A percentile compares a stretch with the other conserved stretches of the same genome.
Conservation (phyloP, 208 protist species). For the Acanthamoeba castellanii region DNA sequence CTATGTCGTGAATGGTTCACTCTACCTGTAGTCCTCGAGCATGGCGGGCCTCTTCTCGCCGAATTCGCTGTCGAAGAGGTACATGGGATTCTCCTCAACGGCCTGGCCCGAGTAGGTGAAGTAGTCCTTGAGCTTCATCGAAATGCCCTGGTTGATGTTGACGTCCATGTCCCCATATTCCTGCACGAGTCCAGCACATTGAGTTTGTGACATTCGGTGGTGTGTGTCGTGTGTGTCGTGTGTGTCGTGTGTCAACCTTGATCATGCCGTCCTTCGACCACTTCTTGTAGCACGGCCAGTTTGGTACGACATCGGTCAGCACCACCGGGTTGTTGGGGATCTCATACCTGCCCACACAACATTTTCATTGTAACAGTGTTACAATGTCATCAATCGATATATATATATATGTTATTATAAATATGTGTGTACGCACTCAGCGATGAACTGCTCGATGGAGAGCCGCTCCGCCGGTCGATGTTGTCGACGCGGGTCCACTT, state of each 20-base stretch:
- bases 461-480: conserved; percentile 48
- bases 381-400: not conserved
- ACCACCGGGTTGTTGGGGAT: conserved; percentile 81
- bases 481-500: conserved; percentile 49
- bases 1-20: no score
- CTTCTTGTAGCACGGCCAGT: conserved; percentile 69
- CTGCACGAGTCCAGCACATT: not conserved
- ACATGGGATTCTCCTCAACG: conserved; percentile 79
- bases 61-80: conserved; percentile 82
- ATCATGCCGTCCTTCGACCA: conserved; percentile 78
- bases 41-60: conserved; percentile 70
- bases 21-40: conserved; percentile 62
- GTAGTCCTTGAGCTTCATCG: conserved; percentile 77
- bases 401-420: not conserved
- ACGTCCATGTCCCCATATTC: not conserved
- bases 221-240: no score
- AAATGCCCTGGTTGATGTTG: conserved; percentile 67
- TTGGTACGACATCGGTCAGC: conserved; percentile 51
- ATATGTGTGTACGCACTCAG: not conserved
- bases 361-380: not conserved
- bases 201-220: not conserved
- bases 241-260: not conserved
- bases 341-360: conserved; percentile 58
- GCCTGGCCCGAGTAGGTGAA: conserved; percentile 67
- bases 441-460: conserved; percentile 41